Evolutionary conservation across 225 moss, liverwort and hornwort species (phyloP).

Genomic region (Pseudisothecium myosuroides): DNA sequence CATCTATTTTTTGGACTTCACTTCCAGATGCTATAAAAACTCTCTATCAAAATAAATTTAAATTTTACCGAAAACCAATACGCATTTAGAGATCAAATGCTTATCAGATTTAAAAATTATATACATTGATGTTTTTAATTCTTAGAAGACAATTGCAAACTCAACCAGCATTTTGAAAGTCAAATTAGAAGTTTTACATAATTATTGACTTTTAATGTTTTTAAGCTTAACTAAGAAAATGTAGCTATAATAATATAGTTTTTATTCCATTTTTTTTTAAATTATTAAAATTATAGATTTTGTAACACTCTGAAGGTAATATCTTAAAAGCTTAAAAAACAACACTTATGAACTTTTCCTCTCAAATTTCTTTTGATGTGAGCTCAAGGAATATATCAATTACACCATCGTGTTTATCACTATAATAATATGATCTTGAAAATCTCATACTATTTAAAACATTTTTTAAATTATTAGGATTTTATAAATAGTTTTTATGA

Average conservation of each 20-base stretch:
- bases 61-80: too few relatives aligned
- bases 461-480: background rate
- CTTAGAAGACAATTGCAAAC: too few relatives aligned
- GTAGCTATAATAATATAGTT: background rate
- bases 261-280: too few relatives aligned
- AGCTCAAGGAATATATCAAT: background rate
- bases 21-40: background rate
- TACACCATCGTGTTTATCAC: background rate
- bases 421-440: background rate
- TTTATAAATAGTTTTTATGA: background rate
- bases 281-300: background rate
- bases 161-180: background rate
- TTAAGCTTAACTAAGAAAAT: rapidly evolving
- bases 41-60: too few relatives aligned
- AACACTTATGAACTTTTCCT: background rate
- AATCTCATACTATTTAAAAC: background rate
- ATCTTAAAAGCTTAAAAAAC: background rate
- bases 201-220: background rate
- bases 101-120: too few relatives aligned
- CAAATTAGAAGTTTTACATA: background rate
- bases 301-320: too few relatives aligned
- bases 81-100: too few relatives aligned
- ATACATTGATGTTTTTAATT: too few relatives aligned
- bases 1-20: background rate
- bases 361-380: background rate